phyloP scores from a whole-genome alignment of 2,329 filamentous ascomycete genomes.

The Fusarium falciforme region DNA sequence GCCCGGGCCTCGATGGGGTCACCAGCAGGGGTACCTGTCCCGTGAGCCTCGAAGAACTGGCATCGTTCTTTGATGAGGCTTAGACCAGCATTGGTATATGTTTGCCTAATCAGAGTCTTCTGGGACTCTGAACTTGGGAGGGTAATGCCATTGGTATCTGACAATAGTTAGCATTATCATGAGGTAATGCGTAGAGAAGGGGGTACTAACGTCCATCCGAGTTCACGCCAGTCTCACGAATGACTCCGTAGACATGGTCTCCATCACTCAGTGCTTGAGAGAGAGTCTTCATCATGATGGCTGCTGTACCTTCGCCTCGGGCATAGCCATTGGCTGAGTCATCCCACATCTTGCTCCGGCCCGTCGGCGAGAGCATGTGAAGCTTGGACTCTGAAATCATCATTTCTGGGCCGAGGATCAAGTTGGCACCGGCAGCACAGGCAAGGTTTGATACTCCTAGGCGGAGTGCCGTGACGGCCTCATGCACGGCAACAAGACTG shows the following conservation, averaged over 20 bases:
- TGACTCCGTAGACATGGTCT: slow-evolving; percentile 55
- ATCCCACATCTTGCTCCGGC: slow-evolving; percentile 22
- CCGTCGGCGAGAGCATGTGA: slow-evolving; percentile 12
- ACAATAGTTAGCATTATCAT: not conserved
- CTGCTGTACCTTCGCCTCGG: slow-evolving; percentile 18
- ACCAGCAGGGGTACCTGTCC: not conserved
- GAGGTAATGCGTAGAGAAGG: not conserved
- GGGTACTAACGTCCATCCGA: not conserved
- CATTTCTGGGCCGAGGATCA: slow-evolving; percentile 17
- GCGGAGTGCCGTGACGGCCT: slow-evolving; percentile 15
- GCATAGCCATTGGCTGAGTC: slow-evolving; percentile 19
- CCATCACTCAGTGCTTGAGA: slow-evolving; percentile 51
- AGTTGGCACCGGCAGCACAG: slow-evolving; percentile 16
- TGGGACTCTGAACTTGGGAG: not conserved
- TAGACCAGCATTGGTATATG: slow-evolving; percentile 2
- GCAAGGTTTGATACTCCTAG: slow-evolving; percentile 17
- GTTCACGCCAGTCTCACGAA: slow-evolving; percentile 7
- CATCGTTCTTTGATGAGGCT: not conserved
- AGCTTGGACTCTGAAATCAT: slow-evolving; percentile 12
- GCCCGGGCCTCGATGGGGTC: slow-evolving; percentile 6
- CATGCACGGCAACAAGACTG: slow-evolving; percentile 22
- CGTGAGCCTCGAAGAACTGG: slow-evolving; percentile 12
- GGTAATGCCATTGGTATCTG: not conserved
- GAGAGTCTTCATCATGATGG: slow-evolving; percentile 18
- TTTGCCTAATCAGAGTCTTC: not conserved